Evolutionary conservation across 202 grass and related monocot genomes (phyloP), one percentile per base, ranked within the genome.

Genomic region (Miscanthus sacchariflorus): DNA sequence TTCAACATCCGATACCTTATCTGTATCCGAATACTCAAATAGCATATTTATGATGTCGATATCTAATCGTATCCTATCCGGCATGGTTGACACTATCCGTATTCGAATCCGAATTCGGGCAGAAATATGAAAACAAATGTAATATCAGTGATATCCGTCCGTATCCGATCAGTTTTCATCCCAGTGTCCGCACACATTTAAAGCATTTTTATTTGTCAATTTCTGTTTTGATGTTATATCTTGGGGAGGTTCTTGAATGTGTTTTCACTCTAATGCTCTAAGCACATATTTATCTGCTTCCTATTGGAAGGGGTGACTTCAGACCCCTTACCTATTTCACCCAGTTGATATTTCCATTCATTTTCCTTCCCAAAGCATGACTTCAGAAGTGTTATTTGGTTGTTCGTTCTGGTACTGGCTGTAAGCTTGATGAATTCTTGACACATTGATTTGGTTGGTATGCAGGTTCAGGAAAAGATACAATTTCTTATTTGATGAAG

Each of bases 391-490:
- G 68, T 44, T 86, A 19, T 70, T 27, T 72, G 46, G 10, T 82
- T 88, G 18, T 0, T 59, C 9, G 79, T 9, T 86, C 23, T 79
- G 4, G 45, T 44, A 65, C 44, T 18, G 19, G 10, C 12, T 71
- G 45, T 39, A 3, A 56, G 12, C 33, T 17, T 83, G 81, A 63
- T 65, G 78, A 11, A 61, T 19, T 59, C 6, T 73, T 84, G 30
- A 80, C 68, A 76, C 10, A 6, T 14, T 2, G 7, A 52, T 30
- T 65, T 79, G 35, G 10, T 79, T 78, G 72, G 13, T 10, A 74
- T 74, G 63, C 84, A 96, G 96, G 43, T 99, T 99, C 73, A 95
- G 91, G 86, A 99, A 96, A 92, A 92, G 92, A 91, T 99, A 95
- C 44, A 85, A 89, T 91, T 99, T 99, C 77, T 81, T 96, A 63